phyloP scores from a whole-genome alignment of 495 filamentous ascomycete species.

The Penicillium cosmopolitanum region DNA sequence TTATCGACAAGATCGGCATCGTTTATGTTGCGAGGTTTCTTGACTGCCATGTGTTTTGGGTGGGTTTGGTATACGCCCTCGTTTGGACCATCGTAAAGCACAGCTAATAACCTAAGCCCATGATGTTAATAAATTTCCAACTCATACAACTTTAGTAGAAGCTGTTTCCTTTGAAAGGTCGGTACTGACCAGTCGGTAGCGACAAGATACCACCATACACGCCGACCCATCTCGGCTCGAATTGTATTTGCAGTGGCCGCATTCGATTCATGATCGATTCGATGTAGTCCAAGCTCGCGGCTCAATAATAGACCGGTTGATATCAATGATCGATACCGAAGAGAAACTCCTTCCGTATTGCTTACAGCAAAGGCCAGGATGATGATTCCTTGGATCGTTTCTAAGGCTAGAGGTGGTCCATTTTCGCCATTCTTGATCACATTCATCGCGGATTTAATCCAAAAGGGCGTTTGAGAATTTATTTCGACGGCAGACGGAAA shows the following conservation, averaged over 20 bases:
- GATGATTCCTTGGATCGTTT: not conserved
- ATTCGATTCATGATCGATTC: not conserved
- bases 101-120: not conserved
- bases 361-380: not conserved
- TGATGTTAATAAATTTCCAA: not conserved
- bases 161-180: not conserved
- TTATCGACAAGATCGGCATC: not conserved
- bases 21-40: not conserved
- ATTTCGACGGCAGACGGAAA: not conserved
- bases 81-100: not conserved
- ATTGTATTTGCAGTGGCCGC: not conserved
- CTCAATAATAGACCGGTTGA: not conserved
- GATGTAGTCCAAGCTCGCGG: not conserved
- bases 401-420: not conserved
- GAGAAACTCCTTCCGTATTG: not conserved
- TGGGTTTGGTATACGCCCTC: not conserved
- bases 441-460: not conserved
- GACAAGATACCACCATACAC: not conserved
- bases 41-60: not conserved
- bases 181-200: not conserved
- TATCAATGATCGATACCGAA: not conserved
- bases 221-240: not conserved
- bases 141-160: too few species aligned
- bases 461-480: not conserved
- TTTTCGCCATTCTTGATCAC: not conserved